Percentiles rank a stretch among this genome's conserved stretches.
These are phyloP conservation scores for Nitzschia putrida DNA, from an alignment of 108 stramenopile genomes.

Conservation along the genomic window DNA sequence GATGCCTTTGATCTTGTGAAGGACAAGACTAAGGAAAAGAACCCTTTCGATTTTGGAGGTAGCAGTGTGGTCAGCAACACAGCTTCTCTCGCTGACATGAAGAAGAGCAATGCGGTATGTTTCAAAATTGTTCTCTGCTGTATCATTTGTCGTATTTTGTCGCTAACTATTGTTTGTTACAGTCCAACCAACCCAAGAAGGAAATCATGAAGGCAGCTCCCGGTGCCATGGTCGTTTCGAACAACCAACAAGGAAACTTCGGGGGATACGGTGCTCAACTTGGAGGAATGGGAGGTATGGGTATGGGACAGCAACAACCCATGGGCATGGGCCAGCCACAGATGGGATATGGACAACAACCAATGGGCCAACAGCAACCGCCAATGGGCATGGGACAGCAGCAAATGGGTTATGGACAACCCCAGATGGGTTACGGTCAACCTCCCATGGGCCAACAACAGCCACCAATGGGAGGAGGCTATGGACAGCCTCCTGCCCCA, in stretches of 20 bases:
- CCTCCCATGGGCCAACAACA: conserved; percentile 10
- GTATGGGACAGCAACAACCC: conserved; percentile 24
- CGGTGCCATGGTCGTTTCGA: conserved; percentile 66
- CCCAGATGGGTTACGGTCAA: conserved; percentile 11
- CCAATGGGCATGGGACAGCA: no score
- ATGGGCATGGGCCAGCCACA: conserved; percentile 34
- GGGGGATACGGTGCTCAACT: conserved; percentile 46
- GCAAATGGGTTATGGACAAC: neutral
- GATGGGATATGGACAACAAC: conserved; percentile 28
- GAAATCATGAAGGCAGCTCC: conserved; percentile 58
- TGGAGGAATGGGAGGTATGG: conserved; percentile 24
- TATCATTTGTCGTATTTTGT: conserved; percentile 37
- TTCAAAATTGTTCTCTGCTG: neutral
- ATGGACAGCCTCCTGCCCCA: conserved; percentile 43
- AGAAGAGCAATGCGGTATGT: conserved; percentile 44
- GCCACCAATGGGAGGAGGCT: conserved; percentile 39
- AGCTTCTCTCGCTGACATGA: conserved; percentile 76
- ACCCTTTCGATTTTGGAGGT: conserved; percentile 56
- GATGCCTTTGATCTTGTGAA: conserved; percentile 57
- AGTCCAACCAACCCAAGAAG: conserved; percentile 51
- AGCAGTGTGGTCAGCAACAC: conserved; percentile 25
- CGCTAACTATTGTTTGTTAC: conserved; percentile 26
- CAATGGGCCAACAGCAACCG: conserved; percentile 22
- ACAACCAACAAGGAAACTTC: conserved; percentile 70
- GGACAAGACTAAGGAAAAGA: conserved; percentile 39